Evolutionary conservation across 148 eudicot species (phyloP).

Genomic region (Simmondsia chinensis): DNA sequence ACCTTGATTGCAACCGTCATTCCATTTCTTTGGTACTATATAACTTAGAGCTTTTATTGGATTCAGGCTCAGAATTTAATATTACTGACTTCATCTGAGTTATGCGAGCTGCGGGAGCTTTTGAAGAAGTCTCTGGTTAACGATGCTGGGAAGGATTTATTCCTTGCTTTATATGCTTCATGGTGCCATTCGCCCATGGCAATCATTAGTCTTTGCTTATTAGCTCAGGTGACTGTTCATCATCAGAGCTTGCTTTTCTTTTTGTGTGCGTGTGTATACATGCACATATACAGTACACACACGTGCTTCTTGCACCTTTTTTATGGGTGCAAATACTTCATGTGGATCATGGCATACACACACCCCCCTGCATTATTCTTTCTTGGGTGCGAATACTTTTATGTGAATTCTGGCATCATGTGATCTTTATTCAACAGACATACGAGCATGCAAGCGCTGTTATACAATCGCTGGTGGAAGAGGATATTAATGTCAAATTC

Average conservation of each 20-base stretch:
- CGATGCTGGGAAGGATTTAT: conserved; percentile 77
- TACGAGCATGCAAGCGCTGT: conserved; percentile 95
- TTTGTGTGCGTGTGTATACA: no score
- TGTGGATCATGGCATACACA: no score
- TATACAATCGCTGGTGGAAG: conserved; percentile 81
- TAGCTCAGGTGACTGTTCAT: conserved; percentile 74
- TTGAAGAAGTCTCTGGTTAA: conserved; percentile 62
- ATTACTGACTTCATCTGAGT: conserved; percentile 85
- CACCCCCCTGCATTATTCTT: no score
- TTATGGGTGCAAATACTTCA: no score
- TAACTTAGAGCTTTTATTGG: conserved; percentile 8
- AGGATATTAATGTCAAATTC: conserved; percentile 78
- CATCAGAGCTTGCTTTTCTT: no score
- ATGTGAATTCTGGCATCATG: neutral
- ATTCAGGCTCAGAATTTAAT: conserved; percentile 88
- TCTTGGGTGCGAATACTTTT: no score
- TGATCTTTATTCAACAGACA: conserved; percentile 45
- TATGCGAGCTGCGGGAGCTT: conserved; percentile 77
- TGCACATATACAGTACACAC: no score
- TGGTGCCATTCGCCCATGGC: conserved; percentile 99
- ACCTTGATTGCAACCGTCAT: no score
- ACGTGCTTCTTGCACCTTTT: no score
- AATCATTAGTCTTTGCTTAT: conserved; percentile 83
- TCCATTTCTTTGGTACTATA: no score
- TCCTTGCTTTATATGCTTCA: conserved; percentile 74